Base-by-base conservation (phyloP, 208 protist genomes). In the Trypanosoma boissoni region DNA sequence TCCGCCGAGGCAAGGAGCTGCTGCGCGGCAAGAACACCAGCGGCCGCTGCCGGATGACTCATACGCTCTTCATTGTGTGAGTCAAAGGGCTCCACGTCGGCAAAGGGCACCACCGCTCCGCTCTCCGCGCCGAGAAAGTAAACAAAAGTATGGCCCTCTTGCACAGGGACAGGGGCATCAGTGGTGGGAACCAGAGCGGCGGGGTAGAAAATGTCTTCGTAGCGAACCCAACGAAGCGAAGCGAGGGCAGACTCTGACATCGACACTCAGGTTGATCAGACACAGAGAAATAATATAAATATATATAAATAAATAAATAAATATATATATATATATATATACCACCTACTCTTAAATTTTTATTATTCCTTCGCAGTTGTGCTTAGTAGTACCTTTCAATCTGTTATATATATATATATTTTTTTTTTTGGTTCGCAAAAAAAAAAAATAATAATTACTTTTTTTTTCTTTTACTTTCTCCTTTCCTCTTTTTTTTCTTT, bases 51-150 rank as follows among this genome's bases (percentile, higher is more conserved):
- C 0, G 81, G 81, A 44, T 90, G 44, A 43, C 56, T 71, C 26
- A 65, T 65, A 58, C 86, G 83, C 3, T 20, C 64, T 1, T 51
- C 55, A 56, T 90, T 75, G 32, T 58, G 58, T 32, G 73, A 66
- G 60, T 89, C 75, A 63, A 76, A 94, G 14, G 82, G 76, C 20
- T 53, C 58, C 12, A 90, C 70, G 61, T 85, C 72, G 7, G 29
- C 20, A 2, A 78, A 65, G 2, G 70, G 68, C 20, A 94, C 75
- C 18, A 83, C 53, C 1, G 79, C 74, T 32, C 72, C 86, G 57
- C 58, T 80, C 39, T 94, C 83, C 20, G 67, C 74, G 10, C 80
- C 83, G 1, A 94, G 66, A 34, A 94, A 88, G 64, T 80, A 86
- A 16, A 94, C 87, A 58, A 88, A 88, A 3, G 42, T 43, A 56